phyloP scores from a whole-genome alignment of 352 stramenopile genomes.

The Lagenidium sp. region DNA sequence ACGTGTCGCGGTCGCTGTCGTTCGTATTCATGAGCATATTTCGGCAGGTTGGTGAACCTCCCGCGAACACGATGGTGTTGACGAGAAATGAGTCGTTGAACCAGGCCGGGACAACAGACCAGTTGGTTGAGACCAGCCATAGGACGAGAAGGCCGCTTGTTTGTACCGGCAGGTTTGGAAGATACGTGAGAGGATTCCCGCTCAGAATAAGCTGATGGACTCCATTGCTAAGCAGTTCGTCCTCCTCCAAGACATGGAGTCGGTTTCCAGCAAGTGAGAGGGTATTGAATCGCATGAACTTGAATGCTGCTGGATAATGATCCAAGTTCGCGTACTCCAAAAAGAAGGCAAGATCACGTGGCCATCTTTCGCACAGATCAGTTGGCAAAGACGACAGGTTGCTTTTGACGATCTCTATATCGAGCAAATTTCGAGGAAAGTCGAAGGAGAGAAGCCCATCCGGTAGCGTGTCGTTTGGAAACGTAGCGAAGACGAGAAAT shows the following conservation, averaged over 20 bases:
- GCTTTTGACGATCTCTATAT: constrained; percentile 29
- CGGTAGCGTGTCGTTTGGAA: constrained; percentile 20
- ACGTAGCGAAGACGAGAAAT: constrained; percentile 24
- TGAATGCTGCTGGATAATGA: constrained; percentile 1
- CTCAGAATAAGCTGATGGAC: neutral
- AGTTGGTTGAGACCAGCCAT: neutral
- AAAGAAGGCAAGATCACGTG: constrained; percentile 1
- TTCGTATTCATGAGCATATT: neutral
- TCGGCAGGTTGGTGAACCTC: neutral
- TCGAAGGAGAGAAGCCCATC: constrained; percentile 19
- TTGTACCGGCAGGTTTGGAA: neutral
- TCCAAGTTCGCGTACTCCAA: constrained; percentile 7
- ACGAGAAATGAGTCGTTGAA: neutral
- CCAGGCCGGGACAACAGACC: neutral
- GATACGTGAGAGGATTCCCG: neutral
- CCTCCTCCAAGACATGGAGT: neutral
- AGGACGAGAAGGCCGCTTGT: neutral
- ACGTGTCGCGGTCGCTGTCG: too few species aligned
- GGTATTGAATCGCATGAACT: neutral
- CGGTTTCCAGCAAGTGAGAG: constrained; percentile 3
- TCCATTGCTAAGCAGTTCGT: neutral
- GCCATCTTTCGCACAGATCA: constrained; percentile 23
- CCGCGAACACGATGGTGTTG: neutral
- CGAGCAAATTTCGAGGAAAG: constrained; percentile 19
- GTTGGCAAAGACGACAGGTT: constrained; percentile 24